Conservation (phyloP, 1,284 basidiomycete species). For the Sanghuangporus sanghuang region DNA sequence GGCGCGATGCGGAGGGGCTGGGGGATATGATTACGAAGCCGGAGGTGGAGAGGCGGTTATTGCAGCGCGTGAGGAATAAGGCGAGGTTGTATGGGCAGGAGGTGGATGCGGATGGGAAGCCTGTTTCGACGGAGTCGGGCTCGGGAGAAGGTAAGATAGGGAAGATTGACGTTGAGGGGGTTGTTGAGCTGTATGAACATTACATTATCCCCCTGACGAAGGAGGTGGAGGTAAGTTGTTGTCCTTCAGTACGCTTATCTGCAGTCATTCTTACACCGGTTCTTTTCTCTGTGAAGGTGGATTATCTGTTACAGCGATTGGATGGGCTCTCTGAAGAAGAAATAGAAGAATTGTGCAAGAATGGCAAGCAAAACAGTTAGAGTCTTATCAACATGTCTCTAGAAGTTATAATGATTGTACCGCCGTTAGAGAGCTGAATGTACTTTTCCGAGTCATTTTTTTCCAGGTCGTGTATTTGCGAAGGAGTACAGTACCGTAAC, state of each 20-base stretch:
- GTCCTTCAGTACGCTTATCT: background rate
- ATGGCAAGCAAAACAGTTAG: background rate
- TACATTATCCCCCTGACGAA: constrained; percentile 97
- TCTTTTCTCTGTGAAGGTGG: constrained; percentile 54
- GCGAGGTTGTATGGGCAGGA: constrained; percentile 92
- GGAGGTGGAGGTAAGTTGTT: constrained; percentile 84
- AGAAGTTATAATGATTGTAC: background rate
- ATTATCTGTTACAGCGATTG: constrained; percentile 83
- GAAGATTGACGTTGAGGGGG: constrained; percentile 91
- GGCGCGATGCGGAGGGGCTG: constrained; percentile 52
- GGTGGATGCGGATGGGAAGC: constrained; percentile 69
- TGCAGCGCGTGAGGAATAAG: constrained; percentile 88
- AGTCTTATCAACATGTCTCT: background rate
- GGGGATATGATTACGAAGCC: constrained; percentile 93
- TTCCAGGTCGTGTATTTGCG: too few relatives aligned
- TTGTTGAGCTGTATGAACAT: constrained; percentile 89
- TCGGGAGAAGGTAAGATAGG: constrained; percentile 21
- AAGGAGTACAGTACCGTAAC: too few relatives aligned
- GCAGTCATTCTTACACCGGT: background rate
- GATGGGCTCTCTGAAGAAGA: constrained; percentile 78
- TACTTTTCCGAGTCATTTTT: too few relatives aligned
- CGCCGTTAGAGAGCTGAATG: too few relatives aligned
- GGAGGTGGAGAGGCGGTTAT: constrained; percentile 85
- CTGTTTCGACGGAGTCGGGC: constrained; percentile 26
- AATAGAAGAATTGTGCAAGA: constrained; percentile 58